Base-by-base conservation (phyloP, 2,329 filamentous ascomycete genomes). In the Fusarium goolgardi region DNA sequence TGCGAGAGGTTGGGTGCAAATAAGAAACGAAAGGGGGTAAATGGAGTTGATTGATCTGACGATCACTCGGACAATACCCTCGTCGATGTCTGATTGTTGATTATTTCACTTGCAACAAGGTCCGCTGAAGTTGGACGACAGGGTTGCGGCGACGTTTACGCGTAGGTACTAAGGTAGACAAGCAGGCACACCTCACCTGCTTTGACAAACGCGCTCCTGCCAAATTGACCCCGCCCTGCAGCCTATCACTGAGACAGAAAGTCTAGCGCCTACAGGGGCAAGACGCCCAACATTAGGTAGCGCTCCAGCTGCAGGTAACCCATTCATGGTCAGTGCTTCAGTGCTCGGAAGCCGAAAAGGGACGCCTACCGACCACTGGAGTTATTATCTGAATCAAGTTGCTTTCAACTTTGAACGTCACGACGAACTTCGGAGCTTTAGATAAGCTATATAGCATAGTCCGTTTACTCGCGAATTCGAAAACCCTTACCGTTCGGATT, bases 141-240 rank as follows among this genome's bases (percentile, higher is more conserved):
- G 47, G 32, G 23, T 54, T 39, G 59, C 55, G 51, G 31, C 32
- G 44, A 29, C 29, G 29, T 41, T 54, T 29, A 51, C 47, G 47
- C 47, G 47, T 51, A 31, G 43, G 45, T 29, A 45, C 41, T 9
- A 27, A 27, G n/a, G 15, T 7, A n/a, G 25, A 29, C 29, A 34
- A 35, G 45, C 23, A 51, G 35, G 35, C 23, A 13, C n/a, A 15
- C 18, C 7, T 29, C n/a, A 10, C 18, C 7, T 29, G 18, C 18
- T 51, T 51, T 39, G 13, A 29, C 32, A 63, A 50, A 70, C 65
- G 63, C 68, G 68, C 59, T 58, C 35, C 54, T 55, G 62, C 50
- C 59, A 59, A 46, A 55, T 43, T 45, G 55, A 47, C 37, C 37
- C 53, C 44, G 44, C 51, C 55, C 60, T 21, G 32, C n/a, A 27